Conservation (phyloP, 2,329 filamentous ascomycete species). For the Colletotrichum filicis region DNA sequence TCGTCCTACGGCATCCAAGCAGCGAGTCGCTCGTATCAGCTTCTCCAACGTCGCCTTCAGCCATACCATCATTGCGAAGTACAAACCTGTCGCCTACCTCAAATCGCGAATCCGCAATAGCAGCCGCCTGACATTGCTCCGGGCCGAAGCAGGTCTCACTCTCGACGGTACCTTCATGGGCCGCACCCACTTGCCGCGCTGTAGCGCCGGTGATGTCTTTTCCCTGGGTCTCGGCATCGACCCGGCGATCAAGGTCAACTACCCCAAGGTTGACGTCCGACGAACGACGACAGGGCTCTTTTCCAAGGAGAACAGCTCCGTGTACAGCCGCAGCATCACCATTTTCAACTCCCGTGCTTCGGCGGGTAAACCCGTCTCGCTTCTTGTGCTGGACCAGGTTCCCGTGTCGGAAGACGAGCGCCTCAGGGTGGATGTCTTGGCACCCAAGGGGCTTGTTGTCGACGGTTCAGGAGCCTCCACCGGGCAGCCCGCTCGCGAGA, state of each 20-base stretch:
- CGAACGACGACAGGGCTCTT: slow-evolving; percentile 63
- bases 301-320: slow-evolving; percentile 61
- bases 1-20: slow-evolving; percentile 61
- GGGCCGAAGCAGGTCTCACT: slow-evolving; percentile 66
- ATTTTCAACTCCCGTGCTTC: slow-evolving; percentile 61
- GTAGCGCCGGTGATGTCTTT: slow-evolving; percentile 65
- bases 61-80: slow-evolving; percentile 70
- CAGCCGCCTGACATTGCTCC: slow-evolving; percentile 65
- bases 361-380: slow-evolving; percentile 50
- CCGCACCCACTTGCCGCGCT: slow-evolving; percentile 64
- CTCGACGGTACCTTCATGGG: slow-evolving; percentile 74
- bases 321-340: slow-evolving; percentile 60
- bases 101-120: slow-evolving; percentile 67
- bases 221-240: slow-evolving; percentile 68
- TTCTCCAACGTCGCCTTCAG: slow-evolving; percentile 64
- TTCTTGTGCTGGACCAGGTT: slow-evolving; percentile 69
- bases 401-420: slow-evolving; percentile 71
- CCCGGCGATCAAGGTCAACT: slow-evolving; percentile 64
- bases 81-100: slow-evolving; percentile 69
- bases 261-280: slow-evolving; percentile 66
- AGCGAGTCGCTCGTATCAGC: slow-evolving; percentile 67
- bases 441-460: slow-evolving; percentile 58
- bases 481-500: slow-evolving; percentile 45
- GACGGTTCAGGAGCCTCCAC: slow-evolving; percentile 50
- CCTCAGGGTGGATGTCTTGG: slow-evolving; percentile 60